phyloP scores from a whole-genome alignment of 129 eudicot species.

The Heracleum sosnowskyi region DNA sequence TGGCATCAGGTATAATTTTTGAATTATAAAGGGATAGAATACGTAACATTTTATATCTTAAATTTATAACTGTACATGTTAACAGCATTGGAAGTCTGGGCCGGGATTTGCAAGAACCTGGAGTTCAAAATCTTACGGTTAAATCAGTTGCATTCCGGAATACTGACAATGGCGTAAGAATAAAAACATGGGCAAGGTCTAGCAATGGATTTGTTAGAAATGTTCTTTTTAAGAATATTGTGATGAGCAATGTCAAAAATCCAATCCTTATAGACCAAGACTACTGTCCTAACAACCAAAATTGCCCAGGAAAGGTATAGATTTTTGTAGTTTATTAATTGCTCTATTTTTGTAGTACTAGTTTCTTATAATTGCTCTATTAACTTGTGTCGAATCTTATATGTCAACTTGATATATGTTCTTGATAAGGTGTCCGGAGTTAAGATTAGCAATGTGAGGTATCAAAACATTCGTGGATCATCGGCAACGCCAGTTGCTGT shows the following conservation, averaged over 20 bases:
- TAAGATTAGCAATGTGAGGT: conserved; percentile 40
- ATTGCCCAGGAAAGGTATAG: conserved; percentile 44
- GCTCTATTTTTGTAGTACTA: too few species aligned
- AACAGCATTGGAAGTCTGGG: conserved; percentile 60
- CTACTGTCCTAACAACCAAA: conserved; percentile 35
- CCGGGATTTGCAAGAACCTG: conserved; percentile 36
- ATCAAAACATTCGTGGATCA: conserved; percentile 43
- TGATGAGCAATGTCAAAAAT: conserved; percentile 37
- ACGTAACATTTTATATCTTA: not conserved
- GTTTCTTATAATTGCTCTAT: not conserved
- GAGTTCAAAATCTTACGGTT: conserved; percentile 54
- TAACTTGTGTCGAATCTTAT: not conserved
- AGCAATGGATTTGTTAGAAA: conserved; percentile 22
- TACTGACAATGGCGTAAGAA: conserved; percentile 10
- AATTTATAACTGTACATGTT: not conserved
- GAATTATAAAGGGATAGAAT: not conserved
- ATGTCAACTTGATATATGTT: not conserved
- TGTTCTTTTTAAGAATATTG: conserved; percentile 25
- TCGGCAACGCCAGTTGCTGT: conserved; percentile 30
- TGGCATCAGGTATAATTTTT: not conserved
- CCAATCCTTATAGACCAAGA: conserved; percentile 56
- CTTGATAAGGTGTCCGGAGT: not conserved
- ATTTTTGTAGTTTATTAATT: not conserved
- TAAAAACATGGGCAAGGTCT: conserved; percentile 4
- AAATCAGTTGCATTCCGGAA: conserved; percentile 37